A percentile compares a stretch with the other conserved stretches of the same genome.
phyloP scores from a whole-genome alignment of 2,329 filamentous ascomycete species.

The Lasiodiplodia citricola region DNA sequence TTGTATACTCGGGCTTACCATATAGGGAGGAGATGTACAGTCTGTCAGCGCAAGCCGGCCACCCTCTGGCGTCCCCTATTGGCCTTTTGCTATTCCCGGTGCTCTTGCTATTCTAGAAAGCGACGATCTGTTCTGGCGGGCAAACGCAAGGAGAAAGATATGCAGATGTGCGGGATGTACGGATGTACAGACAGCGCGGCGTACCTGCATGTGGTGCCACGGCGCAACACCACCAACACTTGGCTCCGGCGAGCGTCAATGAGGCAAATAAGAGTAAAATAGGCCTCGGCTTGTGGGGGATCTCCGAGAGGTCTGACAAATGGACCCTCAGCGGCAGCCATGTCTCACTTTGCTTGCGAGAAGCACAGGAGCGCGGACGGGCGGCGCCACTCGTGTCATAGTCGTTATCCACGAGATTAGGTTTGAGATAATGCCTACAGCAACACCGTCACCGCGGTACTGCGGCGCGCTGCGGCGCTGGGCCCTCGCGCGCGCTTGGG shows the following conservation, averaged over 20 bases:
- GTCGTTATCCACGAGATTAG: not conserved
- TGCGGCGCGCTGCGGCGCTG: too few species aligned
- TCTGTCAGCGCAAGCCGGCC: not conserved
- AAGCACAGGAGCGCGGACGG: not conserved
- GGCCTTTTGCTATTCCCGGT: not conserved
- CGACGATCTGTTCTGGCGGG: slow-evolving; percentile 4
- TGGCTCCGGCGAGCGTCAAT: not conserved
- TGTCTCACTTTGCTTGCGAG: slow-evolving; percentile 7
- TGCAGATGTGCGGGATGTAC: slow-evolving; percentile 14
- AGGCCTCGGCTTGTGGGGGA: slow-evolving; percentile 13
- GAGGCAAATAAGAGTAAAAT: not conserved
- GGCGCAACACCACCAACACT: not conserved
- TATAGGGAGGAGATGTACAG: not conserved
- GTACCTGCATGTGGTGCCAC: slow-evolving; percentile 17
- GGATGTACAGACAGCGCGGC: not conserved
- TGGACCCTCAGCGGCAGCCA: slow-evolving; percentile 9
- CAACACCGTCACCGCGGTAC: too few species aligned
- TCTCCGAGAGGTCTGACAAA: slow-evolving; percentile 2
- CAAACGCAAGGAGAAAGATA: slow-evolving; percentile 11
- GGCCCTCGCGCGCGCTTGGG: not conserved
- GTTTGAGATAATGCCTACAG: not conserved
- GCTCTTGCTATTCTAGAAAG: slow-evolving; percentile 1
- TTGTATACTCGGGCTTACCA: not conserved
- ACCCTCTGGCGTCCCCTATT: not conserved
- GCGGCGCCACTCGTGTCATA: slow-evolving; percentile 12